Base-by-base conservation (phyloP, 371 early-diverging fungal species). In the Actinomortierella ambigua region DNA sequence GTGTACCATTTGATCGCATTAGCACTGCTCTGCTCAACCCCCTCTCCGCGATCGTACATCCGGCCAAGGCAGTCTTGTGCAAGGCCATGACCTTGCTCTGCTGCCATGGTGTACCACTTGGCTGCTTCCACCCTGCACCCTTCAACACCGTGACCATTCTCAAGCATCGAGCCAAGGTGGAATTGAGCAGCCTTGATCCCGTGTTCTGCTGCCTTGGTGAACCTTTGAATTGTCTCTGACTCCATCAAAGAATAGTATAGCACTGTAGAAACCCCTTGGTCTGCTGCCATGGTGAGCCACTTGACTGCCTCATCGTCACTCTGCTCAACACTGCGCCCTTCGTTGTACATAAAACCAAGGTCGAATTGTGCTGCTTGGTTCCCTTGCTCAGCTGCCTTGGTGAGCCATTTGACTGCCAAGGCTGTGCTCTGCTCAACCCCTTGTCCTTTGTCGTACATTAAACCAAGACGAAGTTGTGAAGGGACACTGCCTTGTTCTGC, bases 111-210 rank as follows among this genome's bases (percentile, higher is more conserved):
- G 77, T 93, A 96, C 93, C 94, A 92, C 50, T 84, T 71, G 17
- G 90, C 83, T 3, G 95, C 93, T 60, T 85, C 76, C 18, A 71
- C 61, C 20, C 79, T 69, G 62, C 91, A 80, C 59, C 79, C 68
- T 28, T 65, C 58, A 20, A 84, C 85, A 46, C 93, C 95, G 34
- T 88, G 84, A 11, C 96, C 97, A 65, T 91, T 88, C 53, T 92
- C 91, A 79, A 90, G 93, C 70, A 92, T 90, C 66, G 86, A 90
- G 20, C 93, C 96, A 7, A 98, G 78, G 65, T 88, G 85, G 79
- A 92, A 93, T 68, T 93, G 93, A 5, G 96, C 96, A 84, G 91
- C 91, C 24, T 90, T 83, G 77, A 93, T 93, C 49, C 90, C 90
- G 67, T 90, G 87, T 15, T 80, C 79, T 1, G 98, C 94, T 0